A percentile compares a stretch with the other conserved stretches of the same genome.
phyloP scores from a whole-genome alignment of 345 rosid genomes.

The Camelina neglecta region DNA sequence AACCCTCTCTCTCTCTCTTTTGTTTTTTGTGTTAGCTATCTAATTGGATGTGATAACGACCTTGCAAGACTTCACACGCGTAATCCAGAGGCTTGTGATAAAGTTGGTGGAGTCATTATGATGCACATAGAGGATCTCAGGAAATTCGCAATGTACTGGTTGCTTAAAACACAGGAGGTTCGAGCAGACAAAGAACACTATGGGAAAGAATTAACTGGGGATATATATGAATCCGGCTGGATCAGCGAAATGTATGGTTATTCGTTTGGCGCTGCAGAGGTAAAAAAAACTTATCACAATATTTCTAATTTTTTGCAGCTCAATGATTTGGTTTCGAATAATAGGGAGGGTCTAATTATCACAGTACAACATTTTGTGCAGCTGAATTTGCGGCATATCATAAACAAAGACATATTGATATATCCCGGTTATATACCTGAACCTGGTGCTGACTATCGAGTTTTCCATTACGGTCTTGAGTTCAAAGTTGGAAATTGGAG shows the following conservation, averaged over 20 bases:
- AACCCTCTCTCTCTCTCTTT: conserved; percentile 6
- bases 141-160: conserved; percentile 87
- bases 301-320: background rate
- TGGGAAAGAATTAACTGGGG: conserved; percentile 86
- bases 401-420: conserved; percentile 72
- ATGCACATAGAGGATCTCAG: conserved; percentile 97
- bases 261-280: conserved; percentile 99
- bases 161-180: conserved; percentile 97
- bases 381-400: conserved; percentile 78
- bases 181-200: conserved; percentile 96
- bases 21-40: conserved; percentile 61
- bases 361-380: conserved; percentile 46
- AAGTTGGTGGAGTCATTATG: conserved; percentile 96
- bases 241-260: conserved; percentile 99
- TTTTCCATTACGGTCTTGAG: conserved; percentile 95
- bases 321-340: background rate
- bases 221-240: conserved; percentile 92
- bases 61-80: conserved; percentile 93
- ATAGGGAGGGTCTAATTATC: background rate
- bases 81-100: conserved; percentile 92
- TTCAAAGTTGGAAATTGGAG: conserved; percentile 93
- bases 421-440: conserved; percentile 96
- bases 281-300: conserved; percentile 30
- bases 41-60: conserved; percentile 92
- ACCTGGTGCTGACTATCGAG: conserved; percentile 72